phyloP scores from a whole-genome alignment of 148 eudicot genomes.

The Chenopodium album region DNA sequence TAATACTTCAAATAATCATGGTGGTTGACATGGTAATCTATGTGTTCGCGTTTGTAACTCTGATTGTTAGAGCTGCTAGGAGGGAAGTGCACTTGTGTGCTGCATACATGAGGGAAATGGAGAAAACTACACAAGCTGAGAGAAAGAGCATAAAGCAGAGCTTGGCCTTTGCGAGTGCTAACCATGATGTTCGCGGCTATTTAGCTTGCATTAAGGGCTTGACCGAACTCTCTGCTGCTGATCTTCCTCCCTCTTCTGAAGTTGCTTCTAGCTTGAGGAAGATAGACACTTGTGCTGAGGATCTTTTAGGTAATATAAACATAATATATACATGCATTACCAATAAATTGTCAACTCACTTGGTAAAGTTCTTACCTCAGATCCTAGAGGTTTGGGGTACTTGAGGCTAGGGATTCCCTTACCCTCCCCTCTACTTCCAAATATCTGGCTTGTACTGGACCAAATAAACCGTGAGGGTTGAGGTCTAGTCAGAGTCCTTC shows the following conservation, averaged over 20 bases:
- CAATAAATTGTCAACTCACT: no score
- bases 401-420: no score
- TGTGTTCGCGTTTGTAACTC: slow-evolving; percentile 25
- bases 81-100: slow-evolving; percentile 49
- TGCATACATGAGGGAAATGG: slow-evolving; percentile 58
- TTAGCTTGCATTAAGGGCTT: slow-evolving; percentile 61
- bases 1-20: slow-evolving; percentile 34
- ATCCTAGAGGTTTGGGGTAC: no score
- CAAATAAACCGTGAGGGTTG: no score
- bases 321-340: no score
- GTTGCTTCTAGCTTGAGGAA: slow-evolving; percentile 44
- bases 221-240: slow-evolving; percentile 33
- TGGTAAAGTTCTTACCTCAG: no score
- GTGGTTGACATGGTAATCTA: slow-evolving; percentile 24
- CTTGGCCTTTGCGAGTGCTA: slow-evolving; percentile 61
- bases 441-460: no score
- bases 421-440: no score
- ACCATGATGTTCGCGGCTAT: slow-evolving; percentile 72
- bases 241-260: slow-evolving; percentile 45
- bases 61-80: slow-evolving; percentile 32
- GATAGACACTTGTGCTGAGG: slow-evolving; percentile 44
- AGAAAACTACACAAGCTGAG: slow-evolving; percentile 66
- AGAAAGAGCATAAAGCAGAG: slow-evolving; percentile 61
- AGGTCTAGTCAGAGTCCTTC: no score
- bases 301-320: slow-evolving; percentile 54